phyloP scores from a whole-genome alignment of 163 green algal species.

The Smithsoniella earleae region DNA sequence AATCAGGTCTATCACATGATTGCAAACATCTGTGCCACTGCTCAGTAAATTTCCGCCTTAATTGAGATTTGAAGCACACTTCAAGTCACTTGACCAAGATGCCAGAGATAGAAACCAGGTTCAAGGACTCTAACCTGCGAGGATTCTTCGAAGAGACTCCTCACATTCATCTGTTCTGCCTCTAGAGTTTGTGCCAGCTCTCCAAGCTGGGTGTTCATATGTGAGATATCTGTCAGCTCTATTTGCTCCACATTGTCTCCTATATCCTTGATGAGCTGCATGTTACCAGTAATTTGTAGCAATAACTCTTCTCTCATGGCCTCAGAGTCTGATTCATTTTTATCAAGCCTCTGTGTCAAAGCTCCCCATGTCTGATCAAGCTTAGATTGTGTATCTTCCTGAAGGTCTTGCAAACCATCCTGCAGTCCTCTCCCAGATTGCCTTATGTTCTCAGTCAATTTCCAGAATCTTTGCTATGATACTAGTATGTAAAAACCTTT shows the following conservation, averaged over 20 bases:
- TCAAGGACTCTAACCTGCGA: neutral
- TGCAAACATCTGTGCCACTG: no score
- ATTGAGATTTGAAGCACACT: neutral
- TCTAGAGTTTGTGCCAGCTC: neutral
- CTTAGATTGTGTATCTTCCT: neutral
- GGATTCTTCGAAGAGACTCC: neutral
- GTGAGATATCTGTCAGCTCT: conserved; percentile 12
- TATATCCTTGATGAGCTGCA: neutral
- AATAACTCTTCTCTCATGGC: neutral
- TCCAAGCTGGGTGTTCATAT: neutral
- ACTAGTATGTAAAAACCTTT: no score
- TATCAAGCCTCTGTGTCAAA: neutral
- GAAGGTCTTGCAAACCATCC: conserved; percentile 5
- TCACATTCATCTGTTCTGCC: neutral
- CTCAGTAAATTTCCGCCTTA: no score
- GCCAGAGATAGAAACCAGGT: no score
- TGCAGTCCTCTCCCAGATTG: no score
- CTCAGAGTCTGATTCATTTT: neutral
- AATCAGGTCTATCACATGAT: neutral
- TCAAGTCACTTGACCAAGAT: neutral
- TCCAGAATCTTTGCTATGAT: no score
- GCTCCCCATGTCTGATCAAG: neutral
- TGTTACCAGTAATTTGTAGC: neutral
- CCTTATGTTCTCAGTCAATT: no score
- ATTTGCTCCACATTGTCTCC: conserved; percentile 21